These are phyloP conservation scores for Epichloe festucae DNA, from an alignment of 2,329 filamentous ascomycete species.

Conservation along the genomic window DNA sequence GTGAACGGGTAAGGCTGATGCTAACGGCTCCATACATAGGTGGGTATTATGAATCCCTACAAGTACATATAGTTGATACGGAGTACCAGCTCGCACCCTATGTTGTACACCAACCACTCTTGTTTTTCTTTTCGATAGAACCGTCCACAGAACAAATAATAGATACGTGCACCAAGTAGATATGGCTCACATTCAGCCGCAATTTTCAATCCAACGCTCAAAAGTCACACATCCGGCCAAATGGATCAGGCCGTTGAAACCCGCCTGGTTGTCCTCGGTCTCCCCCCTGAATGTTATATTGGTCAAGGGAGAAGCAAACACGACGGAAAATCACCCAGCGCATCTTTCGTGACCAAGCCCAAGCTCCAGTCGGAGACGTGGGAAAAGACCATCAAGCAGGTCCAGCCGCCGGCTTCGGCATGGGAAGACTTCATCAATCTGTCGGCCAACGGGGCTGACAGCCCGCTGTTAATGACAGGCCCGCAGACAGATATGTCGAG, in stretches of 20 bases:
- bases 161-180: no score
- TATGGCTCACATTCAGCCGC: no score
- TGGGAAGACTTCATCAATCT: conserved; percentile 36
- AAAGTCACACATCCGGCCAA: no score
- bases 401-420: conserved; percentile 32
- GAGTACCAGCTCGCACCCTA: no score
- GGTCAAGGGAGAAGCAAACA: no score
- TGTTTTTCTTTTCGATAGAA: no score
- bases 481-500: conserved; percentile 29
- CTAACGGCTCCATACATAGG: conserved; percentile 36
- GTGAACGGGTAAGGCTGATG: conserved; percentile 13
- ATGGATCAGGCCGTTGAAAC: no score
- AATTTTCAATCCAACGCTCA: no score
- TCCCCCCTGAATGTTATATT: no score
- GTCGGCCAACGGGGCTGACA: conserved; percentile 23
- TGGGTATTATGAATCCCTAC: conserved; percentile 98
- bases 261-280: no score
- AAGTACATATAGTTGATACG: conserved; percentile 59
- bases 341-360: conserved; percentile 15
- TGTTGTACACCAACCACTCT: no score
- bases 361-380: conserved; percentile 12
- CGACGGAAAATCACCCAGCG: background rate
- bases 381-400: conserved; percentile 16
- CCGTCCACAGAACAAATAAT: no score
- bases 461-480: conserved; percentile 30